These are phyloP conservation scores for Ophiobolus disseminans DNA, from an alignment of 2,329 filamentous ascomycete species.

Conservation along the genomic window DNA sequence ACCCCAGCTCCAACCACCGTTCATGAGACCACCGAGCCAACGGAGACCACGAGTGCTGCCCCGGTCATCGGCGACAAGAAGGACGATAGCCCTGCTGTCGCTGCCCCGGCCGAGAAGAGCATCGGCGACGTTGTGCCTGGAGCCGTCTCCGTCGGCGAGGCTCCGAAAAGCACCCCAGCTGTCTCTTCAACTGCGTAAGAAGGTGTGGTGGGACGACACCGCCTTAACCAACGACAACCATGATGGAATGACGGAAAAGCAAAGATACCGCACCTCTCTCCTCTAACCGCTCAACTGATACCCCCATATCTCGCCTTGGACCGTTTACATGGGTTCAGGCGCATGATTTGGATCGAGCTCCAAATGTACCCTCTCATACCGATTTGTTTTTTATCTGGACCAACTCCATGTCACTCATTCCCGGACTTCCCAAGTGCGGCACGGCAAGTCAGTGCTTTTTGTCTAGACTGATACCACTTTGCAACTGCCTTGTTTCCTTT, in stretches of 20 bases:
- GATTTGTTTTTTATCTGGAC: slow-evolving; percentile 32
- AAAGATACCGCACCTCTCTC: slow-evolving; percentile 48
- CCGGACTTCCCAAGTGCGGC: slow-evolving; percentile 43
- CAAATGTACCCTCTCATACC: slow-evolving; percentile 41
- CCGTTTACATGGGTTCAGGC: slow-evolving; percentile 31
- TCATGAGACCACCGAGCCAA: slow-evolving; percentile 41
- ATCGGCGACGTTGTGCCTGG: slow-evolving; percentile 50
- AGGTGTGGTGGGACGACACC: slow-evolving; percentile 51
- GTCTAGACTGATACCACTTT: slow-evolving; percentile 55
- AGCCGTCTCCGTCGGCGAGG: slow-evolving; percentile 49
- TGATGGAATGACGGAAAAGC: slow-evolving; percentile 54
- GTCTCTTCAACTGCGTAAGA: slow-evolving; percentile 54
- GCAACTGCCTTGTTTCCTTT: slow-evolving; percentile 47
- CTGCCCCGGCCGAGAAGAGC: slow-evolving; percentile 36
- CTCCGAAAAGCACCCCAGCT: slow-evolving; percentile 48
- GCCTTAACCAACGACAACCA: slow-evolving; percentile 49
- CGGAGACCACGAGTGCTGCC: slow-evolving; percentile 26
- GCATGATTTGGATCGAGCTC: slow-evolving; percentile 42
- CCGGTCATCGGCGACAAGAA: slow-evolving; percentile 39
- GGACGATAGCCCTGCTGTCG: slow-evolving; percentile 33
- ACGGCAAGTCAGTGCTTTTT: slow-evolving; percentile 46
- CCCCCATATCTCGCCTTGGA: slow-evolving; percentile 39
- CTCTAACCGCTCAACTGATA: slow-evolving; percentile 48
- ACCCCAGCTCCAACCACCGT: slow-evolving; percentile 43
- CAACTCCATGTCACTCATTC: slow-evolving; percentile 38